Percentiles rank a stretch among this genome's conserved stretches.
These are phyloP conservation scores for Leptomonas pyrrhocoris DNA, from an alignment of 208 protist species.

Conservation along the genomic window DNA sequence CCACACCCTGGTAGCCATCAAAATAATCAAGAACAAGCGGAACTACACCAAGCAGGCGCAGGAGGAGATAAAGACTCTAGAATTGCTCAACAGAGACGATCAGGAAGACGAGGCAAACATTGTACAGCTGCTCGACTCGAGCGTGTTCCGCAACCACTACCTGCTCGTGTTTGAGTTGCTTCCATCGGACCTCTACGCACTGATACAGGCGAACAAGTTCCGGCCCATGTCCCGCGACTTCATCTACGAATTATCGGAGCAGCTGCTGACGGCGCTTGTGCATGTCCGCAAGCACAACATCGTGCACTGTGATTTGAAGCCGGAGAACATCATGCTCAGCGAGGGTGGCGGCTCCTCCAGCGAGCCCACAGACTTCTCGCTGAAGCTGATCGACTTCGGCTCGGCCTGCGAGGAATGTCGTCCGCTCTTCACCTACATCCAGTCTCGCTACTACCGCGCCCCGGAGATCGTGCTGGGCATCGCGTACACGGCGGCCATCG, in stretches of 20 bases:
- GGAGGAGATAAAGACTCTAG: constrained; percentile 83
- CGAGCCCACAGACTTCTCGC: constrained; percentile 37
- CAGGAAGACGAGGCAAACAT: constrained; percentile 65
- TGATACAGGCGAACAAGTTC: constrained; percentile 77
- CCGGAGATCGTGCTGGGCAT: constrained; percentile 91
- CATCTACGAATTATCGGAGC: constrained; percentile 72
- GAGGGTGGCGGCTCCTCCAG: constrained; percentile 2
- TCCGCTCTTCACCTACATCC: constrained; percentile 94
- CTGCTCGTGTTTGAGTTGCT: constrained; percentile 84
- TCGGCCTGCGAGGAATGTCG: constrained; percentile 94
- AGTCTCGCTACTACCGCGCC: constrained; percentile 93
- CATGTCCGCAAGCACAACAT: constrained; percentile 77
- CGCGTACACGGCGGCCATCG: constrained; percentile 84
- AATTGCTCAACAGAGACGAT: constrained; percentile 63
- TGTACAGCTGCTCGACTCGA: constrained; percentile 65
- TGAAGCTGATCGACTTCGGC: constrained; percentile 99
- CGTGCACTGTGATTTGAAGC: constrained; percentile 96
- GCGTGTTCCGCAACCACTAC: constrained; percentile 78
- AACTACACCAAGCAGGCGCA: constrained; percentile 84
- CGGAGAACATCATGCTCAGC: too few species aligned
- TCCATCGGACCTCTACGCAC: constrained; percentile 68
- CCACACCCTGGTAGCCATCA: constrained; percentile 67
- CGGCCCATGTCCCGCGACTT: constrained; percentile 69
- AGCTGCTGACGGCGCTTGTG: constrained; percentile 70
- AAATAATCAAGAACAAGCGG: constrained; percentile 87